A percentile compares a stretch with the other conserved stretches of the same genome.
Conservation (phyloP, 371 early-diverging fungal genomes). For the Syncephalastrum racemosum region DNA sequence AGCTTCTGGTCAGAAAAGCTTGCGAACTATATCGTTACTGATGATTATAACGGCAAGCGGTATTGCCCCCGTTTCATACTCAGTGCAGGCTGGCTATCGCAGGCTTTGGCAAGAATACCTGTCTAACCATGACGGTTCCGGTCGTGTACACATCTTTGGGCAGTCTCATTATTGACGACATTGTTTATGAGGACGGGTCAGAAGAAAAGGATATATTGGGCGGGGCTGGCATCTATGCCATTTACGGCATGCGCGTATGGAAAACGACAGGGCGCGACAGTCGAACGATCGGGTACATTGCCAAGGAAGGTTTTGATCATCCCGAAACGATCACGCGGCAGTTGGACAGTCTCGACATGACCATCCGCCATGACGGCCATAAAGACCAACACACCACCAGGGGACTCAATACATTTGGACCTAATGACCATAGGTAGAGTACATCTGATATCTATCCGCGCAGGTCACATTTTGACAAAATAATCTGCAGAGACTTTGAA, state of each 20-base stretch:
- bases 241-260: slow-evolving; percentile 53
- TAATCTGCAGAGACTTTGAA: slow-evolving; percentile 34
- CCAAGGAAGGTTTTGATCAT: slow-evolving; percentile 44
- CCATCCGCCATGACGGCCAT: slow-evolving; percentile 23
- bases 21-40: too few species aligned
- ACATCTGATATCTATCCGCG: not conserved
- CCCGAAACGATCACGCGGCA: slow-evolving; percentile 26
- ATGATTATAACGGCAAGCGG: too few species aligned
- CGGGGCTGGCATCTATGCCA: slow-evolving; percentile 50
- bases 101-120: too few species aligned
- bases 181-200: slow-evolving; percentile 37
- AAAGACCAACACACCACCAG: slow-evolving; percentile 40
- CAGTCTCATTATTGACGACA: slow-evolving; percentile 50
- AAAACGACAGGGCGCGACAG: slow-evolving; percentile 7
- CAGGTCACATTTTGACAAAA: not conserved
- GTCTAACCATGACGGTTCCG: too few species aligned
- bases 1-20: too few species aligned
- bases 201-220: slow-evolving; percentile 34
- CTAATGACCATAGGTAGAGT: slow-evolving; percentile 38
- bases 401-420: slow-evolving; percentile 41
- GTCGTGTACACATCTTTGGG: slow-evolving; percentile 27
- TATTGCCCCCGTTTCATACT: too few species aligned
- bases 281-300: slow-evolving; percentile 33
- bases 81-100: too few species aligned
- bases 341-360: slow-evolving; percentile 30